Conservation (phyloP, 345 rosid genomes). For the Microthlaspi erraticum region DNA sequence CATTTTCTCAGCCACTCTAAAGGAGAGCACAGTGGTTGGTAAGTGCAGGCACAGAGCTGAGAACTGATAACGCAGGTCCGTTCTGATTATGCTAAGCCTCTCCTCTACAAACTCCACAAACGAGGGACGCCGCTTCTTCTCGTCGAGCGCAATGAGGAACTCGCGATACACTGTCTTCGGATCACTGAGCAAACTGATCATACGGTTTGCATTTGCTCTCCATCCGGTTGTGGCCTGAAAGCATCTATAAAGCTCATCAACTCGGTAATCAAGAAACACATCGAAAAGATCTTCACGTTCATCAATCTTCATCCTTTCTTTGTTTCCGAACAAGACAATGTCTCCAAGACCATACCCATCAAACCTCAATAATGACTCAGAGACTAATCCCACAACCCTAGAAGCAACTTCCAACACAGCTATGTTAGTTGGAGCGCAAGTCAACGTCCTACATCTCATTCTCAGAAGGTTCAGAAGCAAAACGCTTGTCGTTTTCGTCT, state of each 20-base stretch:
- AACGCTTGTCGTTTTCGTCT: slow-evolving; percentile 51
- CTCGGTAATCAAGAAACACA: slow-evolving; percentile 52
- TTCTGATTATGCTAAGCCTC: slow-evolving; percentile 25
- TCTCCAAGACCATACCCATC: slow-evolving; percentile 51
- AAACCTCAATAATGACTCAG: slow-evolving; percentile 13
- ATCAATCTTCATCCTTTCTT: slow-evolving; percentile 44
- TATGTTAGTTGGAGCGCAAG: slow-evolving; percentile 62
- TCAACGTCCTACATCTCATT: slow-evolving; percentile 50
- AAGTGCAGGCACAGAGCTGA: slow-evolving; percentile 47
- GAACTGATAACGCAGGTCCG: slow-evolving; percentile 30
- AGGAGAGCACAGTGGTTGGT: slow-evolving; percentile 45
- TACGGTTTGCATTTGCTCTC: slow-evolving; percentile 35
- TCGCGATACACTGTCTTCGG: slow-evolving; percentile 17
- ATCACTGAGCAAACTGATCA: slow-evolving; percentile 49
- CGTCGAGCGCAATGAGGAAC: not conserved
- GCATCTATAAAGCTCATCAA: slow-evolving; percentile 32
- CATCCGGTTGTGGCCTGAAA: slow-evolving; percentile 45
- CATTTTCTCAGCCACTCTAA: slow-evolving; percentile 42
- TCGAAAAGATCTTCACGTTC: slow-evolving; percentile 44
- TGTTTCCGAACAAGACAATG: slow-evolving; percentile 52
- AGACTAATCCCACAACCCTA: slow-evolving; percentile 40
- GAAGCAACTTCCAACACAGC: slow-evolving; percentile 54
- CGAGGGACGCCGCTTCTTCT: not conserved
- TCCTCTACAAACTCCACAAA: slow-evolving; percentile 29
- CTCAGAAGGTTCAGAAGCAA: slow-evolving; percentile 46